phyloP scores from a whole-genome alignment of 352 stramenopile species.

The Pythium graminicola region DNA sequence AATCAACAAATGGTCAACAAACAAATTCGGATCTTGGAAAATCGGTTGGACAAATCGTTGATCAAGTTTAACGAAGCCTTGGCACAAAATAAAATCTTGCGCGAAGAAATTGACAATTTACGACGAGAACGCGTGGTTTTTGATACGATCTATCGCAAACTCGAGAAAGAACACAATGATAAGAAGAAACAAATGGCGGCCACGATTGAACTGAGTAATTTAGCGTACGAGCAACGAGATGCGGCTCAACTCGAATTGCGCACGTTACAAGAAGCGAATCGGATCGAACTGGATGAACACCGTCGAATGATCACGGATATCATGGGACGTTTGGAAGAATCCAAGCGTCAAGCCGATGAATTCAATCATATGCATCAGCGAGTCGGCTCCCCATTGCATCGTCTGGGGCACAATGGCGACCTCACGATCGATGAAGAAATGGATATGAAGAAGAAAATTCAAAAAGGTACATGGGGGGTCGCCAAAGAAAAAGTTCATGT shows the following conservation, averaged over 20 bases:
- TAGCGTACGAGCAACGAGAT: conserved; percentile 94
- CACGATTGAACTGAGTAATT: conserved; percentile 93
- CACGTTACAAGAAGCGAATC: conserved; percentile 89
- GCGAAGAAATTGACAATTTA: conserved; percentile 92
- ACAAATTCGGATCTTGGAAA: conserved; percentile 96
- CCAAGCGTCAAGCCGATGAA: conserved; percentile 35
- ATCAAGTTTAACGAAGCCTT: conserved; percentile 97
- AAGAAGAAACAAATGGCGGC: conserved; percentile 95
- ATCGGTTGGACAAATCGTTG: conserved; percentile 94
- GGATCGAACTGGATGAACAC: conserved; percentile 68
- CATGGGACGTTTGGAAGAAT: conserved; percentile 57
- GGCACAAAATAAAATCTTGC: conserved; percentile 87
- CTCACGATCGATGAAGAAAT: conserved; percentile 53
- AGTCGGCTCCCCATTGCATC: conserved; percentile 22
- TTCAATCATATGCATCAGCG: conserved; percentile 27
- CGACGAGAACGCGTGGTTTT: conserved; percentile 92
- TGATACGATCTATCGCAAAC: conserved; percentile 92
- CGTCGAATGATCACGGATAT: conserved; percentile 48
- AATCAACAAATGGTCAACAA: conserved; percentile 95
- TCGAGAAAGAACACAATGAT: conserved; percentile 89
- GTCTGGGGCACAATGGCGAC: conserved; percentile 26
- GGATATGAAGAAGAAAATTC: conserved; percentile 65
- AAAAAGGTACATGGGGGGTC: conserved; percentile 73
- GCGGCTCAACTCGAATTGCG: conserved; percentile 90
- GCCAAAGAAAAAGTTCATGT: conserved; percentile 85